Base-by-base conservation (phyloP, 2,329 filamentous ascomycete genomes). In the Bipolaris oryzae region DNA sequence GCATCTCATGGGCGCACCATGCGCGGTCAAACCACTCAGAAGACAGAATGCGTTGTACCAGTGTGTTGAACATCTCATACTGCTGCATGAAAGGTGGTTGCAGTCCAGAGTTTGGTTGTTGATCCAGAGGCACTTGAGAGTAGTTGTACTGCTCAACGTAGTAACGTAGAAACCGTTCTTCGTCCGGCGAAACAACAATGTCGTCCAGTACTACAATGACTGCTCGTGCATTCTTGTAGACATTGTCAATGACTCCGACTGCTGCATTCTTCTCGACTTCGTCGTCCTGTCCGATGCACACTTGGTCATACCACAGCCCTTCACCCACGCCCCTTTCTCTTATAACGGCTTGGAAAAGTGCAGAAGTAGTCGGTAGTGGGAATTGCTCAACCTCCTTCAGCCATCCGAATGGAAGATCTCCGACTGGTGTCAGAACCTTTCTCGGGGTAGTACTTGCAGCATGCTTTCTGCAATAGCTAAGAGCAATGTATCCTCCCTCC, bases 1-100 rank as follows among this genome's bases (percentile, higher is more conserved):
- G 66, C 76, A 80, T 78, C 64, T 80, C 78, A 55, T 79, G 77
- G 45, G 73, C 64, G 54, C 78, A 80, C 78, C 78, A 80, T 9
- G 78, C 78, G 38, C 78, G 68, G 46, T 74, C 73, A 59, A 80
- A 80, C 76, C 77, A 80, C 2, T 72, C 73, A 10, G 78, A 79
- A 33, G 66, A 68, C 18, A 79, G 61, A 6, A 80, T 54, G 56
- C 69, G 77, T 67, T 65, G 73, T 55, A 67, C 70, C 53, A 68
- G 78, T 39, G 65, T 61, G 37, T 56, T 55, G 34, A 74, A 60
- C 1, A 60, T 23, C 16, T 61, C 51, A 13, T 68, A 61, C 33
- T 66, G 63, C 25, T 67, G 64, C 71, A 75, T 72, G 35, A 72
- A 63, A 15, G 73, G 72, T n/a, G 72, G 70, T 2, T 53, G 57